Percentiles rank a stretch among this genome's conserved stretches.
phyloP scores from a whole-genome alignment of 495 filamentous ascomycete genomes.

The Barbatosphaeria neglecta region DNA sequence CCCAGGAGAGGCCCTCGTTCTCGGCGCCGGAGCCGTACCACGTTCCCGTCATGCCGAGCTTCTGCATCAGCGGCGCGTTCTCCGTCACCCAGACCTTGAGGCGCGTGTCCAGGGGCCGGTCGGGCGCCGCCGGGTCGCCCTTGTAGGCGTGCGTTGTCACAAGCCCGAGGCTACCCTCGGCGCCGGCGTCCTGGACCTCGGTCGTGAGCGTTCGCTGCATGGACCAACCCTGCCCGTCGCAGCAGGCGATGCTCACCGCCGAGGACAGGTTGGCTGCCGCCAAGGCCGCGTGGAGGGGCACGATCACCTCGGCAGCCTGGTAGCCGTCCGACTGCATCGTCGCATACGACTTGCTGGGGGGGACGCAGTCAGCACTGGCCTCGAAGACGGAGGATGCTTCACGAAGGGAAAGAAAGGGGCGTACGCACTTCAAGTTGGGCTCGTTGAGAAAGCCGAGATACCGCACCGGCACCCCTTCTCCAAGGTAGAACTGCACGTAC shows the following conservation, averaged over 20 bases:
- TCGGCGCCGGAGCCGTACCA: slow-evolving; percentile 34
- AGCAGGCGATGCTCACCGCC: slow-evolving; percentile 36
- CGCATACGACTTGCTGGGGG: slow-evolving; percentile 24
- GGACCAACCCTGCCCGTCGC: slow-evolving; percentile 41
- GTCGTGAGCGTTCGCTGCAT: slow-evolving; percentile 23
- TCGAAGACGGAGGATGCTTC: too few relatives aligned
- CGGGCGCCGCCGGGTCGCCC: slow-evolving; percentile 19
- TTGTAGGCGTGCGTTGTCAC: slow-evolving; percentile 41
- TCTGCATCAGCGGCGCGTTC: slow-evolving; percentile 9
- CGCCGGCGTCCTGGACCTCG: slow-evolving; percentile 29
- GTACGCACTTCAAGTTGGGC: slow-evolving; percentile 32
- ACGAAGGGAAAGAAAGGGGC: too few relatives aligned
- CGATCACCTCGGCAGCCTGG: slow-evolving; percentile 37
- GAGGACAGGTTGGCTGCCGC: slow-evolving; percentile 18
- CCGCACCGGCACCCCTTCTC: slow-evolving; percentile 27
- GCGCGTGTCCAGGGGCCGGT: slow-evolving; percentile 7
- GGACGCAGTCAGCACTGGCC: background rate
- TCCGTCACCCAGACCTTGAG: slow-evolving; percentile 13
- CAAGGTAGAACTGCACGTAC: slow-evolving; percentile 35
- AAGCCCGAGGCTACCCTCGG: slow-evolving; percentile 23
- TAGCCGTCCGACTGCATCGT: slow-evolving; percentile 35
- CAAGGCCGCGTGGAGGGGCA: slow-evolving; percentile 27
- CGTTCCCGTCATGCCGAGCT: slow-evolving; percentile 19
- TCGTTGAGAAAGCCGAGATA: slow-evolving; percentile 46
- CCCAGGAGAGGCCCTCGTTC: slow-evolving; percentile 43